Evolutionary conservation across 495 filamentous ascomycete species (phyloP), one percentile per base, ranked within the genome.

Genomic region (Lophium mytilinum): DNA sequence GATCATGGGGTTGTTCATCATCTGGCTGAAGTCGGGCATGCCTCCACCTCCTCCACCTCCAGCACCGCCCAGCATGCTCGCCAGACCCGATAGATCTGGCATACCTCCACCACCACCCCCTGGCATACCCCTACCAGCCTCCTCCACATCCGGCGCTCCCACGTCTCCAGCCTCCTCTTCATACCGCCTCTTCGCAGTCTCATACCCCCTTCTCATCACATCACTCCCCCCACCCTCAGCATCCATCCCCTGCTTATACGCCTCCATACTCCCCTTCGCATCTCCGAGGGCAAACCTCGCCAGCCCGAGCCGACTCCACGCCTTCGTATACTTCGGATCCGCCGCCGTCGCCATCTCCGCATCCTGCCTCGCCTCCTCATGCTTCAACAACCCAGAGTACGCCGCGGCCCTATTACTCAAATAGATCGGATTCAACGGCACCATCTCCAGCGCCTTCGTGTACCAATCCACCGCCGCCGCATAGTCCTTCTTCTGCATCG

Each of bases 1-100:
- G 70, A 98, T 91, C 93, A 97, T 96, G 41, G 93, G 93, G 76
- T 98, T 97, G 73, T 73, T 89, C 93, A 98, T 96, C 67, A 98
- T 81, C 53, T 76, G 78, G 55, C 79, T 71, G 37, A 98, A 68
- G 72, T 96, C 92, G 4, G 90, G 90, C 86, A 92, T 88, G 37
- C 89, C 88, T 39, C 90, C 87, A 15, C 83, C 85, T 9, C 77
- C 74, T n/a, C 72, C 76, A 19, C 73, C 81, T 12, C n/a, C n/a
- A n/a, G n/a, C n/a, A n/a, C 76, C 81, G 4, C 79, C 81, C 71
- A 71, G 93, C 92, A n/a, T 90, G 85, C 83, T 88, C 87, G 37
- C 81, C 87, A 50, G 84, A 84, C 8, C 62, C 80, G 37, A 76
- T 65, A 56, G 74, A 69, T 95, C 92, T 3, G 90, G 89, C 83